Percentiles rank a stretch among this genome's conserved stretches.
Conservation (phyloP, 177 flowering plant genomes). For the Vitis hybrid region DNA sequence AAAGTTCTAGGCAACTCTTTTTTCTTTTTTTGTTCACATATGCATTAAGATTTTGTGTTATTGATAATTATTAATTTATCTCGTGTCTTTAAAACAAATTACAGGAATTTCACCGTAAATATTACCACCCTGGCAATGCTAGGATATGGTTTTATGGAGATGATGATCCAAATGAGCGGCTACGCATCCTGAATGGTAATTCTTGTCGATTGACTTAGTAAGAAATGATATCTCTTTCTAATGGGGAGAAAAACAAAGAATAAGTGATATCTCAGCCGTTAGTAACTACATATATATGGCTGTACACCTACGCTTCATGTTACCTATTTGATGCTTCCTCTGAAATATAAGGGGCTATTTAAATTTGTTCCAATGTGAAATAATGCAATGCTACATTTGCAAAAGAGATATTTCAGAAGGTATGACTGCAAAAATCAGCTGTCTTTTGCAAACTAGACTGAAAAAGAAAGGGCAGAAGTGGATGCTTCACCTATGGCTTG, state of each 20-base stretch:
- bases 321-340: background rate
- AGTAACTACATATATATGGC: background rate
- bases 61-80: no score
- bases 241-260: background rate
- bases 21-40: no score
- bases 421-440: background rate
- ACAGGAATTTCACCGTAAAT: constrained; percentile 91
- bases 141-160: constrained; percentile 99
- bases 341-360: background rate
- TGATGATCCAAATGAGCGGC: constrained; percentile 87
- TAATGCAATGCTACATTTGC: background rate
- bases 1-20: no score
- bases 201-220: background rate
- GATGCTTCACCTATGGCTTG: no score
- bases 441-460: background rate
- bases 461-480: no score
- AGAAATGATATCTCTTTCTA: background rate
- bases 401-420: background rate
- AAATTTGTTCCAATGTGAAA: background rate
- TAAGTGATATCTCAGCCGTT: no score
- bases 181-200: constrained; percentile 87
- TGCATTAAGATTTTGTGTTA: no score
- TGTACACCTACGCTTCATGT: background rate
- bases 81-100: constrained; percentile 4
- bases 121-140: constrained; percentile 97